Evolutionary conservation across 129 eudicot genomes (phyloP), one percentile per base, ranked within the genome.

Genomic region (Heracleum sosnowskyi): DNA sequence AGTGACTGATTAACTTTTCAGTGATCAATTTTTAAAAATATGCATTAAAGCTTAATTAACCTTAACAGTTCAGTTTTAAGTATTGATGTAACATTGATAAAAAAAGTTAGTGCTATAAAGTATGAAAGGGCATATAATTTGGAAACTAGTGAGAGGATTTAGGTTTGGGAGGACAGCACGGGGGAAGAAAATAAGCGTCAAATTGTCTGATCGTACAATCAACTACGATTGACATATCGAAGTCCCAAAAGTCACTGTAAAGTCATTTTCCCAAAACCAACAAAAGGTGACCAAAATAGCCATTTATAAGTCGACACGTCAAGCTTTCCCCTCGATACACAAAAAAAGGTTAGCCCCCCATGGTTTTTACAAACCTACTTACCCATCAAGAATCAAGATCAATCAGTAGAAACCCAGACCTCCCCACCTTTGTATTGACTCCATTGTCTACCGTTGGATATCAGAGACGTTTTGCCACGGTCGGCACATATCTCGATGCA

Each of bases 371-470:
- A 70, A 20, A 60, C 68, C 26, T 11, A n/a, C 68, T 36, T 24
- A 22, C 76, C 51, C 35, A 39, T 72, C 51, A 41, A 72, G 18
- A 72, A 39, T 72, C 51, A 41, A 72, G 18, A 72, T 72, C 53
- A 40, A 40, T 72, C 76, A 70, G 60, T 74, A 41, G 77, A 26
- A n/a, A 26, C 2, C 13, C 42, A 49, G 66, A 78, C 22, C 20
- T 40, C 46, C 73, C 68, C 68, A 60, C 68, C 26, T 9, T 60
- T n/a, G 68, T 70, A 31, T 79, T 63, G 77, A 84, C 80, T 26
- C 47, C 41, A 73, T 42, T 47, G 26, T n/a, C 37, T 41, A 44
- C 90, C 89, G 83, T 85, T 81, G 62, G 82, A 87, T 85, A 40
- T n/a, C 3, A 17, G 29, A 36, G 22, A 72, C 29, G 12, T 18